Percentiles rank a stretch among this genome's conserved stretches.
phyloP scores from a whole-genome alignment of 2,329 filamentous ascomycete genomes.

The Colletotrichum horii region DNA sequence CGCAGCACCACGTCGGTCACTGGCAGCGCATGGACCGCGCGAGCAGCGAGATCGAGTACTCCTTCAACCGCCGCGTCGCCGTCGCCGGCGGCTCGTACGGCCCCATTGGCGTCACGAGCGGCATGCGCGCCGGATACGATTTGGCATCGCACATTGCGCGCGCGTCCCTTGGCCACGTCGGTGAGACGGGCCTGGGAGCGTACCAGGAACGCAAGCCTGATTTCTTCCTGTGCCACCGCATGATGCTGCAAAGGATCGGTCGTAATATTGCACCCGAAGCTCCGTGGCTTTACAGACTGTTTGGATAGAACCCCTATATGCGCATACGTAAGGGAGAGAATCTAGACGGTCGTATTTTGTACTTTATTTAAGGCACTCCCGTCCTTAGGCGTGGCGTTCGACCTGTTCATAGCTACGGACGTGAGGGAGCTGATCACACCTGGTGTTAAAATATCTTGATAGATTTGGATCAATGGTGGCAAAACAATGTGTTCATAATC shows the following conservation, averaged over 20 bases:
- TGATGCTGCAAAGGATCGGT: neutral
- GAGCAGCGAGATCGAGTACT: constrained; percentile 55
- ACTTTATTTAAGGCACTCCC: neutral
- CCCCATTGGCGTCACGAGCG: constrained; percentile 54
- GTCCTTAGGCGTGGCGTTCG: neutral
- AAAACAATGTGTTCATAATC: neutral
- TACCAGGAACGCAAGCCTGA: constrained; percentile 19
- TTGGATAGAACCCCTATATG: neutral
- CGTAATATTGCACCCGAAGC: constrained; percentile 1
- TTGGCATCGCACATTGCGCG: constrained; percentile 43
- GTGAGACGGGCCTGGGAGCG: constrained; percentile 37
- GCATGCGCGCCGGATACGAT: constrained; percentile 55
- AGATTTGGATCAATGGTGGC: neutral
- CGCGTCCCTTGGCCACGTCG: constrained; percentile 24
- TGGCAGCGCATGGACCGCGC: constrained; percentile 62
- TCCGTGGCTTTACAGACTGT: neutral
- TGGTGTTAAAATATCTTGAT: neutral
- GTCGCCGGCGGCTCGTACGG: constrained; percentile 65
- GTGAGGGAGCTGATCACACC: neutral
- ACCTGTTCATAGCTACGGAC: neutral
- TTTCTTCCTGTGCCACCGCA: neutral
- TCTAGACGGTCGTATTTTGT: neutral
- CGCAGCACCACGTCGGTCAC: constrained; percentile 88
- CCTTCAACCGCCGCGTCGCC: constrained; percentile 68
- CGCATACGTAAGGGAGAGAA: neutral